Evolutionary conservation across 768 basidiomycete genomes (phyloP), one percentile per base, ranked within the genome.

Genomic region (Auricularia sp.): DNA sequence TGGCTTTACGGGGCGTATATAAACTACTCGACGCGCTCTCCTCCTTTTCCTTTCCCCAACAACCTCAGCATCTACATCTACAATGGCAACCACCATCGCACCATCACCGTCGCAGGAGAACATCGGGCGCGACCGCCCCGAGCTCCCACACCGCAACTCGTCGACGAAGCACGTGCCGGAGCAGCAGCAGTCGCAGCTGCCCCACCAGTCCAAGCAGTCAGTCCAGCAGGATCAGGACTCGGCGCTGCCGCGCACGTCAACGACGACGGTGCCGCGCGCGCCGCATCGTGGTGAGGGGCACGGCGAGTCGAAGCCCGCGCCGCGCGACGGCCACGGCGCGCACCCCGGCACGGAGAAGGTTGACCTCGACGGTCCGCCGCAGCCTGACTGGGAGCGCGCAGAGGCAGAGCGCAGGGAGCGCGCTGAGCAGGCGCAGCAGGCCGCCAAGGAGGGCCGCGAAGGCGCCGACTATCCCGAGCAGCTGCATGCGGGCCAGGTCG

Each of bases 401-500:
- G 34, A 59, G 29, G 34, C 24, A 8, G 56, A 59, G 56, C 56
- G 56, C 56, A 35, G 33, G 29, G 56, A 59, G 56, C 56, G 56
- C 56, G 29, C 29, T 11, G 24, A 59, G 56, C 29, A 13, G 13
- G 29, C 24, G 56, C 8, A 59, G 56, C 24, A 59, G 56, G 56
- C 56, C 29, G 24, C 24, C 24, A 18, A 34, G 24, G 56, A 35
- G 24, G 56, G 56, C 56, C 34, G 29, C 24, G 56, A 59, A 54
- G 63, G 63, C 34, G 67, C 73, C 24, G 73, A 62, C 1, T 73
- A 76, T 63, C 78, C 80, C 1, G 72, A 72, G 24, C 79, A 81
- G 67, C 68, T 67, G 56, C 81, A 82, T 63, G 77, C 79, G 0
- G 81, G 81, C 11, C 73, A 76, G 0, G 72, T 76, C 4, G 79